These are phyloP conservation scores for Vitis rotundifolia DNA, from an alignment of 164 flowering plant genomes.

Conservation along the genomic window DNA sequence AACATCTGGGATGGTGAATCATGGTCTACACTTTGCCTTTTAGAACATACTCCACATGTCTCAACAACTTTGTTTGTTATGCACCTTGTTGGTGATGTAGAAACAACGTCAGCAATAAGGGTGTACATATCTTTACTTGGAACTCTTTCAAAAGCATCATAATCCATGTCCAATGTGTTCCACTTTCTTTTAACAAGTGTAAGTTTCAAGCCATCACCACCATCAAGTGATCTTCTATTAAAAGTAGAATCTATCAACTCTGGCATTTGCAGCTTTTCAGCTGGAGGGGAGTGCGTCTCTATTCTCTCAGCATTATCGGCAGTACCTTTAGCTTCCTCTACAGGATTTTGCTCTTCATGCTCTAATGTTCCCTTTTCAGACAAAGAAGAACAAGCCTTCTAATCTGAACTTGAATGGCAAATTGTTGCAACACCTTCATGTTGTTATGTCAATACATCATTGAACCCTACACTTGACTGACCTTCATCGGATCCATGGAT, in stretches of 20 bases:
- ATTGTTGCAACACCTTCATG: conserved; percentile 2
- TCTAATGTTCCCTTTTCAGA: conserved; percentile 9
- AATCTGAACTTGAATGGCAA: background rate
- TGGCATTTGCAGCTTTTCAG: conserved; percentile 16
- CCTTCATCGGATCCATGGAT: conserved; percentile 6
- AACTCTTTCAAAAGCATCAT: conserved; percentile 25
- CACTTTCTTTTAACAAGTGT: conserved; percentile 23
- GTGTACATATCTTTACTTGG: conserved; percentile 20
- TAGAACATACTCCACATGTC: conserved; percentile 24
- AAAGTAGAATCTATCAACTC: conserved; percentile 12
- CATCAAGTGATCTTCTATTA: conserved; percentile 11
- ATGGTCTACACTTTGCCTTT: conserved; percentile 31
- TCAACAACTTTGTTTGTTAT: conserved; percentile 5
- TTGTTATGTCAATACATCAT: conserved; percentile 9
- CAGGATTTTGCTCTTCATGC: background rate
- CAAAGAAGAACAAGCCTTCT: conserved; percentile 1
- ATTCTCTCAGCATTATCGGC: conserved; percentile 12
- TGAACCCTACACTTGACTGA: background rate
- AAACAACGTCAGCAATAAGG: conserved; percentile 13
- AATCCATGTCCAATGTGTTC: conserved; percentile 12
- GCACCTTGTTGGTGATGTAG: conserved; percentile 17
- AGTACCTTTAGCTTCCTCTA: conserved; percentile 2
- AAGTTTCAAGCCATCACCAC: conserved; percentile 5
- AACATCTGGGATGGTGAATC: conserved; percentile 16
- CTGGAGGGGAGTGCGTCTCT: conserved; percentile 10